Evolutionary conservation across 805 yeast genomes (phyloP), one percentile per base, ranked within the genome.

Genomic region (Spathaspora sp.): DNA sequence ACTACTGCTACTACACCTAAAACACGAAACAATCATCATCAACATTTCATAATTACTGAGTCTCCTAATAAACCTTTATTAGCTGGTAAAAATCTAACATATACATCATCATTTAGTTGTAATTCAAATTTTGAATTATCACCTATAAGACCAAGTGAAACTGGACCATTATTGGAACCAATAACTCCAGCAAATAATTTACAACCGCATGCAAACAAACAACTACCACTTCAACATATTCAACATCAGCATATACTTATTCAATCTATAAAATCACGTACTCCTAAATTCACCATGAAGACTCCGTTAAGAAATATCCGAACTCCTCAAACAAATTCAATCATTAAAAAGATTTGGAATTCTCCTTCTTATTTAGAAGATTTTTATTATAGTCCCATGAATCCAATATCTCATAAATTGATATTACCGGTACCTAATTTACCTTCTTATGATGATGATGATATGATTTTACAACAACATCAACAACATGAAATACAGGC

Each of bases 361-460:
- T 82, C 87, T 18, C 89, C 89, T 12, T 76, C 84, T 2, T 82
- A 81, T 59, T 69, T 83, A 51, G 89, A 85, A 53, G 89, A 85
- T 58, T 85, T 85, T 60, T 82, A 83, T 57, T 78, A 82, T 42
- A 80, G 86, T 19, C 29, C 51, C 28, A 42, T 42, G 44, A 45
- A 46, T 44, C 28, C 49, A 50, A 23, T 23, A 23, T 23, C 26
- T 23, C 44, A 46, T 18, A 42, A 39, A 14, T 16, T 29, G 19
- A 14, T 29, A 20, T 47, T 58, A 3, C 66, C 71, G 1, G 51
- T 56, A 6, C 59, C 52, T 23, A 60, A 58, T 28, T 60, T 72
- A 52, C 68, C 65, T 53, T 70, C 75, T 16, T 74, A 74, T 55
- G 78, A 74, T 56, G 78, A 74, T 52, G 78, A 74, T 52, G 78